Base-by-base conservation (phyloP, 768 basidiomycete genomes). In the Boletus vermiculosoides region DNA sequence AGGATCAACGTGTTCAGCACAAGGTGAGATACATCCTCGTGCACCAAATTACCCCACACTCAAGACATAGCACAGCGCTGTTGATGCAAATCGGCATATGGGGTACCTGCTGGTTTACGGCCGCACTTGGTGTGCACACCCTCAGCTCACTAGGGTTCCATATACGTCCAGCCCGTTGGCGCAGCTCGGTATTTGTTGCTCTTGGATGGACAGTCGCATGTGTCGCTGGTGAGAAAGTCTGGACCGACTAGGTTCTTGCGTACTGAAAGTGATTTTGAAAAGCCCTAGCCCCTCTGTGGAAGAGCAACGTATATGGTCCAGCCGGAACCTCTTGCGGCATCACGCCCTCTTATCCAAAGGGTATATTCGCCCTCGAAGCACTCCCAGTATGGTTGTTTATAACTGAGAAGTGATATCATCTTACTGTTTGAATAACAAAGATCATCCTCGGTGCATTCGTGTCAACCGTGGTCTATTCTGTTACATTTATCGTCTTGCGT, bases 121-220 rank as follows among this genome's bases (percentile, higher is more conserved):
- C 80, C 11, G 76, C 78, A 6, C 85, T 88, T 61, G 84, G 84
- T 0, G 62, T 88, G 11, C 88, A 91, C 68, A 83, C 84, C 0
- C 87, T 89, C 75, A 80, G 76, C 60, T 83, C 87, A 16, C 75
- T 90, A 39, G 83, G 86, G 15, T 72, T 90, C 52, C 78, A 77
- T 44, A 75, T 75, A 57, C 79, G 79, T 36, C 82, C 83, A 57
- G 79, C 83, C 9, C 64, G 69, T 15, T 75, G 82, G 68, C 71
- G 82, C 31, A 83, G 78, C 56, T 66, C 71, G 2, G 66, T 69
- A 4, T 68, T 74, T 11, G 78, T 83, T 22, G 49, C 63, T 15
- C 41, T 80, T 42, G 88, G 88, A 46, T 90, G 88, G 88, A 59
- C 69, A 9, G 59, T 75, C 28, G 73, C 86, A 13, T 59, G 75